Conservation (phyloP, 1,139 yeast genomes). For the Taiozyma sp. region DNA sequence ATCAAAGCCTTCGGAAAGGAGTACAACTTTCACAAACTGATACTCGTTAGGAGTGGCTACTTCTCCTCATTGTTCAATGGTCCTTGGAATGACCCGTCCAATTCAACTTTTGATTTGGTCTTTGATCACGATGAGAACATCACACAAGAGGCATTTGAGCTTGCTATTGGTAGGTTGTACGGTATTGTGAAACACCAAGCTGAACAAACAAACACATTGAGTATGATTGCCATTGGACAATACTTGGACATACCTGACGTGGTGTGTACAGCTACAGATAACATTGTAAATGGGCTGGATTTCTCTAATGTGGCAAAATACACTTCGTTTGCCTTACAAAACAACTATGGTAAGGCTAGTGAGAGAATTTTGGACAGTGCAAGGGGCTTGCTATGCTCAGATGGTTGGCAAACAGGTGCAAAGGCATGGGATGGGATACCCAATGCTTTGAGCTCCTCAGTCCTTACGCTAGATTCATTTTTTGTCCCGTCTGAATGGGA, state of each 20-base stretch:
- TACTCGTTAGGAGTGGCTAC: slow-evolving; percentile 41
- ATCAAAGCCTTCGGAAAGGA: slow-evolving; percentile 38
- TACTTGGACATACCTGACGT: slow-evolving; percentile 40
- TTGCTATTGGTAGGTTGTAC: slow-evolving; percentile 38
- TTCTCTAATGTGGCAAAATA: slow-evolving; percentile 32
- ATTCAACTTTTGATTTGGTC: slow-evolving; percentile 25
- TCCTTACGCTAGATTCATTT: slow-evolving; percentile 42
- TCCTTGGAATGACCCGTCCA: slow-evolving; percentile 32
- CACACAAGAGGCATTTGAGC: slow-evolving; percentile 39
- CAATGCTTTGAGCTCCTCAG: slow-evolving; percentile 33
- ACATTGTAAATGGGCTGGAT: slow-evolving; percentile 29
- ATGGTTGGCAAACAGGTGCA: slow-evolving; percentile 41
- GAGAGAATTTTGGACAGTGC: slow-evolving; percentile 39
- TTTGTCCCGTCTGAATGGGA: slow-evolving; percentile 50
- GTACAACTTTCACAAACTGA: slow-evolving; percentile 38
- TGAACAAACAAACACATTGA: slow-evolving; percentile 31
- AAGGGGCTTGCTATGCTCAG: slow-evolving; percentile 38
- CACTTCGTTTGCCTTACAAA: slow-evolving; percentile 36
- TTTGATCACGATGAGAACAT: slow-evolving; percentile 37
- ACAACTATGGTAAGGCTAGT: slow-evolving; percentile 40
- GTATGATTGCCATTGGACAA: slow-evolving; percentile 43
- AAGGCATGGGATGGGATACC: slow-evolving; percentile 44
- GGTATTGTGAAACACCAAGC: slow-evolving; percentile 32
- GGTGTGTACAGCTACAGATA: slow-evolving; percentile 37
- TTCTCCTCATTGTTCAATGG: slow-evolving; percentile 39